phyloP scores from a whole-genome alignment of 2,329 filamentous ascomycete species.

The Colletotrichum cordylinicola region DNA sequence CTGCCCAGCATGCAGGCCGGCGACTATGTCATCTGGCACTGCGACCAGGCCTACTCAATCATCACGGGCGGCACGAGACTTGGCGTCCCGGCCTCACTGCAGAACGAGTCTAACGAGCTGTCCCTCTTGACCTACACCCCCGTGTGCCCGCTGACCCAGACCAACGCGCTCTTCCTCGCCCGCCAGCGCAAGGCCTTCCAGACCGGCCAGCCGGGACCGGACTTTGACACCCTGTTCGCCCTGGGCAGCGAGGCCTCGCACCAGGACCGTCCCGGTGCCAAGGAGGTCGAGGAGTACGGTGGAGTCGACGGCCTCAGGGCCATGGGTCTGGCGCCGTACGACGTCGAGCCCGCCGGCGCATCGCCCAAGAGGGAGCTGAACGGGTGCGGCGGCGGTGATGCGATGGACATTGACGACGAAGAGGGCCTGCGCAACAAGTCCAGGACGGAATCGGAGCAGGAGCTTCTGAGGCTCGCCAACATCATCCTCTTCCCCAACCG shows the following conservation, averaged over 20 bases:
- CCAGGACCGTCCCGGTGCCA: slow-evolving; percentile 52
- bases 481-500: slow-evolving; percentile 58
- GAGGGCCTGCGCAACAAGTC: slow-evolving; percentile 30
- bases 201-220: slow-evolving; percentile 58
- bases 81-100: slow-evolving; percentile 28
- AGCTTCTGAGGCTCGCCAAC: slow-evolving; percentile 60
- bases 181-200: slow-evolving; percentile 58
- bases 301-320: slow-evolving; percentile 57
- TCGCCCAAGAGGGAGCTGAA: slow-evolving; percentile 20
- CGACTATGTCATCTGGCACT: slow-evolving; percentile 66
- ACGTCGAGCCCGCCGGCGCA: slow-evolving; percentile 39
- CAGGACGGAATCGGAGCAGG: slow-evolving; percentile 49
- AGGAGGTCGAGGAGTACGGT: slow-evolving; percentile 56
- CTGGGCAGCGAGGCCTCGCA: slow-evolving; percentile 58
- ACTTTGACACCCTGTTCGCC: slow-evolving; percentile 60
- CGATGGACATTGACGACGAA: slow-evolving; percentile 31
- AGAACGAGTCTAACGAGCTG: slow-evolving; percentile 32
- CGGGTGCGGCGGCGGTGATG: slow-evolving; percentile 20
- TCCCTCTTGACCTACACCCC: slow-evolving; percentile 62
- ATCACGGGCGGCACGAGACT: slow-evolving; percentile 42
- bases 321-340: slow-evolving; percentile 64
- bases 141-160: slow-evolving; percentile 53
- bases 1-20: slow-evolving; percentile 59
- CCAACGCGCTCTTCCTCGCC: slow-evolving; percentile 46
- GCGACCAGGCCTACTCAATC: slow-evolving; percentile 63